phyloP scores from a whole-genome alignment of 2,329 filamentous ascomycete species.

The Aureobasidium sp. region DNA sequence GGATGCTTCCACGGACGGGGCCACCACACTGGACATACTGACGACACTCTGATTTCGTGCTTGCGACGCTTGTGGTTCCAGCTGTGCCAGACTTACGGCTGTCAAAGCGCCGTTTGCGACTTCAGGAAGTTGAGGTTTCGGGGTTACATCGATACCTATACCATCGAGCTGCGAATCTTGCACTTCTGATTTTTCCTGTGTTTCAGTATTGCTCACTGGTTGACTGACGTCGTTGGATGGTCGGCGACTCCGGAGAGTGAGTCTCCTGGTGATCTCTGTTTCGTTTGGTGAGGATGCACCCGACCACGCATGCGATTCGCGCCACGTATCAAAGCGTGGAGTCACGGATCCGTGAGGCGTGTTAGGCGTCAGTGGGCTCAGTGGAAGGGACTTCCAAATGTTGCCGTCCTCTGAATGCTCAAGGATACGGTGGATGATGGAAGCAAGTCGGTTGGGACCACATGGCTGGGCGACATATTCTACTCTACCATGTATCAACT shows the following conservation, averaged over 20 bases:
- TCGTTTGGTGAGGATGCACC: background rate
- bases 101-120: background rate
- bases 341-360: background rate
- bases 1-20: background rate
- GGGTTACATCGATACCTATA: background rate
- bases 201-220: background rate
- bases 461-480: constrained; percentile 16
- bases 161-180: background rate
- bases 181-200: background rate
- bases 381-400: background rate
- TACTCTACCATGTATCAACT: background rate
- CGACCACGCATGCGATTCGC: background rate
- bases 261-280: background rate
- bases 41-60: constrained; percentile 26
- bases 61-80: constrained; percentile 10
- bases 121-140: background rate
- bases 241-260: background rate
- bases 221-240: background rate
- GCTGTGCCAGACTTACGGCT: background rate
- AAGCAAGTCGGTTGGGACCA: constrained; percentile 11
- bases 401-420: background rate
- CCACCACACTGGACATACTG: background rate
- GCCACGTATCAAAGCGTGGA: background rate
- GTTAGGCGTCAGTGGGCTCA: background rate
- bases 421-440: background rate